Evolutionary conservation across 495 filamentous ascomycete genomes (phyloP), one percentile per base, ranked within the genome.

Genomic region (Aspergillus ellipticus): DNA sequence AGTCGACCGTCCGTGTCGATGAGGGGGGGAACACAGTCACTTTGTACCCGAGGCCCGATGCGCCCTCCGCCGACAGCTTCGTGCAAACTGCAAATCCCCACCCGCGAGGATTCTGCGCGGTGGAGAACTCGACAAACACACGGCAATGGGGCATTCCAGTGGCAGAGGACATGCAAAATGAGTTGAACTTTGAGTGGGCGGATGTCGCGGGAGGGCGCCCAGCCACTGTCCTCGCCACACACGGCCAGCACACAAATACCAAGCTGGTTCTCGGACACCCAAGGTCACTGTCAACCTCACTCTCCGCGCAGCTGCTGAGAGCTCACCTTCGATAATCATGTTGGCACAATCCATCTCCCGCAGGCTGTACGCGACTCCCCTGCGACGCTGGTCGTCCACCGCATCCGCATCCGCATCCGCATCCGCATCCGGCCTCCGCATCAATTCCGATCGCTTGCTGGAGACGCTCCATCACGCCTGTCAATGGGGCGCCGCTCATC

Each of bases 181-280:
- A n/a, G n/a, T n/a, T n/a, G n/a, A n/a, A 10, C 6, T 9, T 8
- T 13, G 15, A n/a, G 42, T 21, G 15, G 42, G 42, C 19, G 42
- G 22, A 48, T 16, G 45, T 48, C 45, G 45, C 45, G 22, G 45
- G 45, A 48, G 22, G 45, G 45, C 45, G 45, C 24, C 9, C 22
- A 15, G 24, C 22, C 21, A 16, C 13, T 15, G 4, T 9, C 11
- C 21, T 10, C 13, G 17, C 26, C 24, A 47, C 41, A n/a, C n/a
- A n/a, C n/a, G n/a, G n/a, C 6, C 6, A 42, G n/a, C 6, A 17
- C 10, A 10, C 7, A 45, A 45, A 1, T 17, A 7, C 17, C 22
- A n/a, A n/a, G n/a, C n/a, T n/a, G n/a, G n/a, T n/a, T n/a, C n/a
- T n/a, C n/a, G n/a, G 4, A 8, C 6, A 20, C 11, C 42, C 41